Evolutionary conservation across 805 yeast genomes (phyloP).

Genomic region (Wickerhamomyces strasburgensis): DNA sequence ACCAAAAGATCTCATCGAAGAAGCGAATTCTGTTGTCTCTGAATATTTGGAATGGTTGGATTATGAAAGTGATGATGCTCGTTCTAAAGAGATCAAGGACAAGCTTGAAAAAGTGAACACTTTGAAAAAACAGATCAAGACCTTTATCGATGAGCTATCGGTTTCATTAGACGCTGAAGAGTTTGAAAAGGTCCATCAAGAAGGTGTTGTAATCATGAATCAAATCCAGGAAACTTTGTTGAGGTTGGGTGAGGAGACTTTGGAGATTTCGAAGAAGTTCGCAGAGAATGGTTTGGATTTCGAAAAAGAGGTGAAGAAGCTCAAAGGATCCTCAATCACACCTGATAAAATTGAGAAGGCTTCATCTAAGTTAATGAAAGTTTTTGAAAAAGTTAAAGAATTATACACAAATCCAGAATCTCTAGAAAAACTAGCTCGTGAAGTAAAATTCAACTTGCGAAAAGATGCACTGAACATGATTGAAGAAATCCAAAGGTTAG

Average conservation of each 20-base stretch:
- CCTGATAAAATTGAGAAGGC: constrained; percentile 24
- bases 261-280: constrained; percentile 37
- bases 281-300: constrained; percentile 44
- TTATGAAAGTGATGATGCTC: constrained; percentile 54
- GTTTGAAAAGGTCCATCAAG: constrained; percentile 38
- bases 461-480: constrained; percentile 22
- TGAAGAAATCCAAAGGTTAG: constrained; percentile 13
- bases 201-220: constrained; percentile 37
- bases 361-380: constrained; percentile 23
- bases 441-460: constrained; percentile 28
- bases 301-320: constrained; percentile 44
- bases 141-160: constrained; percentile 36
- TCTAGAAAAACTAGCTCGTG: constrained; percentile 21
- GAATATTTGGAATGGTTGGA: constrained; percentile 75
- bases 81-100: constrained; percentile 32
- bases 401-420: constrained; percentile 20
- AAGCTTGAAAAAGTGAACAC: constrained; percentile 26
- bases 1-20: constrained; percentile 35
- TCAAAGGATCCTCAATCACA: constrained; percentile 27
- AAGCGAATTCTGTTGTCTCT: constrained; percentile 33
- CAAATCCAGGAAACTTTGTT: constrained; percentile 40
- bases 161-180: constrained; percentile 44
- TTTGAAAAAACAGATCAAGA: constrained; percentile 30
- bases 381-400: constrained; percentile 27
- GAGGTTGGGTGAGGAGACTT: constrained; percentile 41